Percentiles rank a stretch among this genome's conserved stretches.
Evolutionary conservation across 139 green algal species (phyloP).

Genomic region (Zygnema cylindricum): DNA sequence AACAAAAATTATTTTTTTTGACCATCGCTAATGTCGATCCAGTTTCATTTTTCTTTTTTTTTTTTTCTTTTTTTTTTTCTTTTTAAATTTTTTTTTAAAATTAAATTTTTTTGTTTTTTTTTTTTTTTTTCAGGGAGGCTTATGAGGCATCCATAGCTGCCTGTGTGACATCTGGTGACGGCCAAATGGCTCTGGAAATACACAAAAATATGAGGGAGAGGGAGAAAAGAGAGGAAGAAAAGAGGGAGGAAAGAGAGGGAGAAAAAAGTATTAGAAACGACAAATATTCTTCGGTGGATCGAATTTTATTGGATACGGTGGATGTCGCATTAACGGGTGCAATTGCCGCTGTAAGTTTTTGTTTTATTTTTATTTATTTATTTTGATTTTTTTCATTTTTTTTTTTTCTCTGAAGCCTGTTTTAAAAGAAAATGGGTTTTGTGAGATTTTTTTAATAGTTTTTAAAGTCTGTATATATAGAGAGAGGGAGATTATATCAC

Average conservation of each 20-base stretch:
- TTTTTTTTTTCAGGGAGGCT: constrained; percentile 6
- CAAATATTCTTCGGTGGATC: constrained; percentile 23
- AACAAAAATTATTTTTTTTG: no score
- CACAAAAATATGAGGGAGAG: not conserved
- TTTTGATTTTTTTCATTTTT: not conserved
- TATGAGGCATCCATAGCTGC: not conserved
- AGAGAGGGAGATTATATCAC: not conserved
- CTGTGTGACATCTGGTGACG: not conserved
- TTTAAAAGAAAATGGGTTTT: no score
- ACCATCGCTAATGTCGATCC: no score
- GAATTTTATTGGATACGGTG: constrained; percentile 8
- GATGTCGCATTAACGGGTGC: constrained; percentile 23
- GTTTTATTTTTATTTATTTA: not conserved
- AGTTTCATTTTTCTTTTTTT: not conserved
- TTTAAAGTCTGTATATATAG: not conserved
- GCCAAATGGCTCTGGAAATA: not conserved
- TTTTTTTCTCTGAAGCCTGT: no score
- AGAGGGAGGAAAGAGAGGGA: constrained; percentile 9
- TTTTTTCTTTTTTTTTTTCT: not conserved
- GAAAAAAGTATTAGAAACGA: not conserved
- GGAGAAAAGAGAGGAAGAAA: not conserved
- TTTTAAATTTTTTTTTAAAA: constrained; percentile 2
- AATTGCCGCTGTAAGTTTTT: constrained; percentile 24
- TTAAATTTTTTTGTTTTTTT: not conserved
- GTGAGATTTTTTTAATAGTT: no score